Evolutionary conservation across 2,329 filamentous ascomycete species (phyloP), one percentile per base, ranked within the genome.

Genomic region (Colletotrichum sp.): DNA sequence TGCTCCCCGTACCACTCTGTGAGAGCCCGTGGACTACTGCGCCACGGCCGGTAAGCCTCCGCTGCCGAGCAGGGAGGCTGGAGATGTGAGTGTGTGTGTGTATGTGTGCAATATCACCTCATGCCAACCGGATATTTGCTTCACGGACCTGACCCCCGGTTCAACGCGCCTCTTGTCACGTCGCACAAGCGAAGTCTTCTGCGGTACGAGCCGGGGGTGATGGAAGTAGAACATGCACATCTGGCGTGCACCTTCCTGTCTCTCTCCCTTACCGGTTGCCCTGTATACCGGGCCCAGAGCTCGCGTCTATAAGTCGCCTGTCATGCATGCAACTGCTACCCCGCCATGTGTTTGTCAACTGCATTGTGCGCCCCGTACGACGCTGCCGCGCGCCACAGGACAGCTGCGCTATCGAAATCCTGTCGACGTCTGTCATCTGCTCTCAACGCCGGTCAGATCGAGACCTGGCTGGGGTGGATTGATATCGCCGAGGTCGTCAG

Each of bases 221-320:
- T 61, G 44, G 49, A 36, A 57, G 11, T 13, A 32, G 44, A 52
- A 52, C n/a, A 52, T 52, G n/a, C 44, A 52, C 44, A 52, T 52
- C 44, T 13, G 13, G 15, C 9, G 25, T 25, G 34, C 3, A 6
- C 32, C 30, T 27, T 19, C 9, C 15, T 34, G 52, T 16, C 29
- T 12, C 22, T 71, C 68, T 13, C 62, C 69, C 39, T 75, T 32
- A 15, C 63, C 57, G 57, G 71, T 44, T 69, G 25, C 69, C 71
- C 59, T 69, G 70, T 36, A 55, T 76, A 76, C 71, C 70, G 74
- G 71, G 44, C 3, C 44, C 34, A 69, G 57, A 57, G 22, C 36
- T 12, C 30, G 34, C 29, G 27, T 49, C 27, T 76, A 69, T 69
- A 65, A 65, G 44, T 74, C 27, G 36, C 5, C 57, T 69, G 22